Conservation (phyloP, 305 asterid species). For the Fraxinus sp. region DNA sequence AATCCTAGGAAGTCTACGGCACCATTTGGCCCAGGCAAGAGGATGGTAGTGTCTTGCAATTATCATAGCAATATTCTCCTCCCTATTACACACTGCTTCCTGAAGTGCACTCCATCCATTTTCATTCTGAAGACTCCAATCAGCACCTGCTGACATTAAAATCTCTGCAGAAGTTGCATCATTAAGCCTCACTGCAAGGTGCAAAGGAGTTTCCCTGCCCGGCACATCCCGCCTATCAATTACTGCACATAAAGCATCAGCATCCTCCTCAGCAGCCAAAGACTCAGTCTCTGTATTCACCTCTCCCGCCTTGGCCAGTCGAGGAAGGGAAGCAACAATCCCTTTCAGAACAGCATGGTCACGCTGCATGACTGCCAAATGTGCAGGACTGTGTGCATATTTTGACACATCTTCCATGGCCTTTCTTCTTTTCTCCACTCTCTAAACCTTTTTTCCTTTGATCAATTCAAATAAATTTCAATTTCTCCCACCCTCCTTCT, state of each 20-base stretch:
- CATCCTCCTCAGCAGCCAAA: slow-evolving; percentile 75
- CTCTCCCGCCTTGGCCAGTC: slow-evolving; percentile 84
- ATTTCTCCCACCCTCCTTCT: neutral
- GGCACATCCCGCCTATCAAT: slow-evolving; percentile 96
- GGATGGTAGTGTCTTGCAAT: slow-evolving; percentile 96
- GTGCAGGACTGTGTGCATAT: slow-evolving; percentile 83
- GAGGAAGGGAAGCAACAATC: slow-evolving; percentile 68
- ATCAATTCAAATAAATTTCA: neutral
- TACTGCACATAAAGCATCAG: slow-evolving; percentile 69
- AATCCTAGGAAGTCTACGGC: slow-evolving; percentile 95
- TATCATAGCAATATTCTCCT: slow-evolving; percentile 93
- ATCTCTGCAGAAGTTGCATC: slow-evolving; percentile 85
- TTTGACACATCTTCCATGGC: slow-evolving; percentile 82
- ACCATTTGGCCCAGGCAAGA: slow-evolving; percentile 99
- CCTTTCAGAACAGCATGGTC: slow-evolving; percentile 63
- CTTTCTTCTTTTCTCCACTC: slow-evolving; percentile 38
- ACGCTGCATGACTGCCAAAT: slow-evolving; percentile 69
- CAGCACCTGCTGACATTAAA: slow-evolving; percentile 98
- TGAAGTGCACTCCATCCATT: slow-evolving; percentile 99
- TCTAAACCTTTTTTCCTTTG: neutral
- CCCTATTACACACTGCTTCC: slow-evolving; percentile 97
- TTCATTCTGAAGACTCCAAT: slow-evolving; percentile 99
- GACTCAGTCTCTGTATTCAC: slow-evolving; percentile 81
- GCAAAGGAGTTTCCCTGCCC: slow-evolving; percentile 93
- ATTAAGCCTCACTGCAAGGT: slow-evolving; percentile 79